Evolutionary conservation across 31 red algal species (phyloP).

Genomic region (Odonthalia washingtoniensis): DNA sequence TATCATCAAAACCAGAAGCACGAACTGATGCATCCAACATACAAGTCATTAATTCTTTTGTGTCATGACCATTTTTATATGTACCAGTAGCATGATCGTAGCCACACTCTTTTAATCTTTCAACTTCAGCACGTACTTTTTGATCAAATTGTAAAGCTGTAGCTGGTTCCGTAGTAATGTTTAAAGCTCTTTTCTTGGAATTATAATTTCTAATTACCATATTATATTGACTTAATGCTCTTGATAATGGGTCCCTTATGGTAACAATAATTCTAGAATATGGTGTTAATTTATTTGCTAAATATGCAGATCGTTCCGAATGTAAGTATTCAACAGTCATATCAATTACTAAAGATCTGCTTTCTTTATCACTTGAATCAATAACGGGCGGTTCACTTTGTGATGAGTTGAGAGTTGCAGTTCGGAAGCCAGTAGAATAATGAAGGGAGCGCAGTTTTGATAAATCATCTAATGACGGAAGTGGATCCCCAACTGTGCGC

Average conservation of each 20-base stretch:
- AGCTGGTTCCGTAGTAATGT: not conserved
- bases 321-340: constrained; percentile 1
- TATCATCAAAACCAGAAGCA: not conserved
- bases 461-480: not conserved
- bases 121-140: not conserved
- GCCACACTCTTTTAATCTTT: not conserved
- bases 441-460: not conserved
- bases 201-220: not conserved
- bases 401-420: not conserved
- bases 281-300: not conserved
- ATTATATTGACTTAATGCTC: not conserved
- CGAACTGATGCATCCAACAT: not conserved
- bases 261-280: not conserved
- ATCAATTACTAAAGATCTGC: not conserved
- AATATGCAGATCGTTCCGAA: not conserved
- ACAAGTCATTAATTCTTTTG: not conserved
- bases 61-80: not conserved
- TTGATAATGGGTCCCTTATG: not conserved
- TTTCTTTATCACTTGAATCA: not conserved
- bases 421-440: not conserved
- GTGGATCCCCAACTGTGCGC: not conserved
- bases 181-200: not conserved
- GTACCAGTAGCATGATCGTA: not conserved
- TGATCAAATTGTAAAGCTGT: not conserved
- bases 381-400: not conserved